Evolutionary conservation across 805 yeast species (phyloP), one percentile per base, ranked within the genome.

Genomic region (Candida yuanshanica): DNA sequence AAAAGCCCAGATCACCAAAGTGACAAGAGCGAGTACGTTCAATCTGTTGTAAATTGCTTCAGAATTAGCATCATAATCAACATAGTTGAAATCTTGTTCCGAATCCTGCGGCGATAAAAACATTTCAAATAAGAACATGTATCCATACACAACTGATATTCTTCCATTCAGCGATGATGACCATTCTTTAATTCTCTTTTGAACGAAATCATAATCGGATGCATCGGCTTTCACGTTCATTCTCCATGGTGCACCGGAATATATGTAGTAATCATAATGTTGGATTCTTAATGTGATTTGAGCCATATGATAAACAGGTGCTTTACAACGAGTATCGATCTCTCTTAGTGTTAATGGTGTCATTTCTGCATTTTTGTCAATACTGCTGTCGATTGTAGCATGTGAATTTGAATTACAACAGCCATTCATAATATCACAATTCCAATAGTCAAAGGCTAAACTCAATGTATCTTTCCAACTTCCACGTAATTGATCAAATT

Each of bases 161-260:
- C 72, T 68, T 8, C 81, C 84, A 46, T 65, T 69, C 12, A 58
- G 43, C 9, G 72, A 64, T 6, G 56, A 52, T 2, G 80, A 66
- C 79, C 85, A 77, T 37, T 68, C 74, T 27, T 64, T 58, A 16
- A 83, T 71, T 47, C 80, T 65, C 12, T 62, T 62, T 31, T 69
- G 65, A 11, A 75, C 77, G 4, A 68, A 63, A 18, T 69, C 69
- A 47, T 76, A 71, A 43, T 76, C 81, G 1, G 64, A 55, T 9
- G 65, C 63, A 6, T 77, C 74, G 10, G 83, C 79, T 29, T 66
- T 67, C 26, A 81, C 87, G 52, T 77, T 83, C 81, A 83, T 80
- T 52, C 89, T 74, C 63, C 83, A 77, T 1, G 93, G 93, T 7
- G 88, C 84, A 1, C 96, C 96, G 2, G 90, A 81, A 58, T 69